These are phyloP conservation scores for Silybum marianum DNA, from an alignment of 129 eudicot species.

Conservation along the genomic window DNA sequence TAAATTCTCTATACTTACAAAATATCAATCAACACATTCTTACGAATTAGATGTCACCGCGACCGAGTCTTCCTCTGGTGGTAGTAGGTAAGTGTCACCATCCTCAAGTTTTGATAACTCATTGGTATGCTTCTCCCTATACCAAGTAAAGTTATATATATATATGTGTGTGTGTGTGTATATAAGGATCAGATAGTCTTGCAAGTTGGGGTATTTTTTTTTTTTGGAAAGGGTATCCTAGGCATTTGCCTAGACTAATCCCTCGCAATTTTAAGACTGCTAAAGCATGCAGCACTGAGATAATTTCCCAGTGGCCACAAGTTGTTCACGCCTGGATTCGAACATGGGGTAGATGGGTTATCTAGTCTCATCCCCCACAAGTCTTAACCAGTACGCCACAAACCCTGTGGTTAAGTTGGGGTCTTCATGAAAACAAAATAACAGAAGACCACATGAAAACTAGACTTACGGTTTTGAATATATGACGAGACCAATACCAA, in stretches of 20 bases:
- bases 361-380: no score
- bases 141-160: background rate
- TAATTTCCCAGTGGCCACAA: no score
- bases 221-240: no score
- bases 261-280: no score
- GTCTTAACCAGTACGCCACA: no score
- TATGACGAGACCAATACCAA: conserved; percentile 70
- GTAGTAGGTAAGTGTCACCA: conserved; percentile 16
- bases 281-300: no score
- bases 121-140: conserved; percentile 36
- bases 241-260: no score
- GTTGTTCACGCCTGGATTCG: no score
- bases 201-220: no score
- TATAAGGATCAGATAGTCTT: background rate
- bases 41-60: background rate
- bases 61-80: background rate
- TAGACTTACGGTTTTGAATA: conserved; percentile 65
- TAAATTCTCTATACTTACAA: background rate
- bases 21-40: background rate
- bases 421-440: background rate
- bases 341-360: no score
- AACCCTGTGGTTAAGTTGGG: no score
- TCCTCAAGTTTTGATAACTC: conserved; percentile 29
- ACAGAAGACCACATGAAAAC: background rate
- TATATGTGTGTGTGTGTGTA: background rate